Evolutionary conservation across 148 eudicot genomes (phyloP), one percentile per base, ranked within the genome.

Genomic region (Camellia japonica): DNA sequence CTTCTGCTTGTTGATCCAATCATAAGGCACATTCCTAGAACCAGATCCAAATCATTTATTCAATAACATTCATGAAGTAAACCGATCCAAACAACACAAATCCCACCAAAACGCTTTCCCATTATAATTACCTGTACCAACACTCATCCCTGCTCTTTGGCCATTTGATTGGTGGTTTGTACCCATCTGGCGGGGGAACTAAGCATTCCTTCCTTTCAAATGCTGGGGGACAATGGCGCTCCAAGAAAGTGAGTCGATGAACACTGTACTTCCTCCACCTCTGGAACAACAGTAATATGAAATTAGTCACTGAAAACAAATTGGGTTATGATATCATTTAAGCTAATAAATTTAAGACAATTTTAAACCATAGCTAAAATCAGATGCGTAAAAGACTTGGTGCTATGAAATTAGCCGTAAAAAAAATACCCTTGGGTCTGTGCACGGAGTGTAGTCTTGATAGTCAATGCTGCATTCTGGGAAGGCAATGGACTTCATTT

Each of bases 401-500:
- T 49, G 12, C 64, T 8, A n/a, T 4, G 61, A 66, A 75, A 69
- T 74, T 42, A 68, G 63, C 18, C 42, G n/a, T 59, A 1, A 23
- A 44, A 67, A 66, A 43, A 68, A 62, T 85, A 94, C 98, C 90
- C 78, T 89, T 1, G 97, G 98, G 88, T 94, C 98, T 1, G 98
- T 94, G 90, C 98, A 94, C 0, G 98, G 98, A 44, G 98, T 94
- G 82, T 87, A 94, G 68, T 94, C 98, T 80, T 91, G 95, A 78
- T 80, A 88, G 16, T 91, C 93, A 67, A 74, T 38, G 66, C 86
- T 81, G 84, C 98, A 94, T 71, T 89, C 93, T 3, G 93, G 85
- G 76, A 94, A 93, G 42, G 90, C 76, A 75, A 85, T 84, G 7
- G 89, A 73, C 84, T 82, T 89, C 54, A 85, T 76, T 87, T 89